Conservation (phyloP, 768 basidiomycete genomes). For the Podaxis sp. region DNA sequence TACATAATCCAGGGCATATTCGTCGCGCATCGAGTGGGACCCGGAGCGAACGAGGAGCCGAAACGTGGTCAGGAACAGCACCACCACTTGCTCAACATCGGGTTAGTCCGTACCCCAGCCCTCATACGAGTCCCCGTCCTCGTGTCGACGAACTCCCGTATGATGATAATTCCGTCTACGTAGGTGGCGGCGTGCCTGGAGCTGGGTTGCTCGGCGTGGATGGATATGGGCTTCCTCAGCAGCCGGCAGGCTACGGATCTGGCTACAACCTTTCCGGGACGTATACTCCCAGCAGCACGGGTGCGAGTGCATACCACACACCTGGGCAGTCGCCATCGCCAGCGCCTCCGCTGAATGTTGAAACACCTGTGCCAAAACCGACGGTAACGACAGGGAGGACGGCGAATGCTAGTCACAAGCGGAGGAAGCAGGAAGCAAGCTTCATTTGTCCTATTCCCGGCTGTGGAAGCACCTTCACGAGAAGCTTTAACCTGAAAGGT, state of each 20-base stretch:
- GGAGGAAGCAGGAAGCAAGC: conserved; percentile 85
- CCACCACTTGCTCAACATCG: conserved; percentile 28
- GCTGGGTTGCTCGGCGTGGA: conserved; percentile 7
- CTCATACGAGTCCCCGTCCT: conserved; percentile 58
- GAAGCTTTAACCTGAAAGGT: conserved; percentile 94
- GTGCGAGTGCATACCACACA: conserved; percentile 9
- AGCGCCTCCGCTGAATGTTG: conserved; percentile 3
- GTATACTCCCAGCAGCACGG: conserved; percentile 10
- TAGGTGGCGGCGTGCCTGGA: conserved; percentile 1
- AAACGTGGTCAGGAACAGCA: conserved; percentile 19
- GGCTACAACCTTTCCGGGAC: conserved; percentile 15
- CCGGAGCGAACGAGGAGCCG: conserved; percentile 35
- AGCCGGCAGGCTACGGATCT: conserved; percentile 1
- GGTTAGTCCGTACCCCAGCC: conserved; percentile 63
- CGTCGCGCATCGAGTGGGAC: conserved; percentile 39
- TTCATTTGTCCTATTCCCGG: conserved; percentile 81
- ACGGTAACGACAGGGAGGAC: conserved; percentile 92
- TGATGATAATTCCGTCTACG: conserved; percentile 14
- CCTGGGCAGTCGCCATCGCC: conserved; percentile 11
- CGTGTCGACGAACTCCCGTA: conserved; percentile 46
- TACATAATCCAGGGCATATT: conserved; percentile 27
- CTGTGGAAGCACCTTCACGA: conserved; percentile 85
- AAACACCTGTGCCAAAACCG: conserved; percentile 45
- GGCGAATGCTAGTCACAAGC: conserved; percentile 77
- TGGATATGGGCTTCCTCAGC: neutral